Evolutionary conservation across 2,329 filamentous ascomycete genomes (phyloP), one percentile per base, ranked within the genome.

Genomic region (Ophiostoma triangulosporum): DNA sequence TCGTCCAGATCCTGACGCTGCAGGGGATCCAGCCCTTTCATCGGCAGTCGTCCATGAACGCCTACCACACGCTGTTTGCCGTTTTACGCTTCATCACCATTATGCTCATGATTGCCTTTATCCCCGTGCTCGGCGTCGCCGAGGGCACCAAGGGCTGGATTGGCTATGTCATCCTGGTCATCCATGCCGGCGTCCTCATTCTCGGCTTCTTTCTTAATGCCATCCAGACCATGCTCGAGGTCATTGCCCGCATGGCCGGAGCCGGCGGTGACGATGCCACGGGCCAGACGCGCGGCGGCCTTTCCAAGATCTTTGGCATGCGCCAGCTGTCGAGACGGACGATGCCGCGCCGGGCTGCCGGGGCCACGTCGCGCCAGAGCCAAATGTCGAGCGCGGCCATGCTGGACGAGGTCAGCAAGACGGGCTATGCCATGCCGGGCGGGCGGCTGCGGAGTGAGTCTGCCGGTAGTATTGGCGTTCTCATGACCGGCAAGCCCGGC

Each of bases 131-230:
- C 3, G 83, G 81, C 22, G 83, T 96, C 5, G 78, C 78, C 0
- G 84, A 94, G 62, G 80, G 84, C 0, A 73, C 86, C 1, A 94
- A 90, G 65, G 89, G 90, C 4, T 98, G 93, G 93, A 86, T 97
- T 60, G 93, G 90, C 35, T 98, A 98, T 65, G 81, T 84, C 26
- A 94, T 97, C 54, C 73, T 98, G 48, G 68, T 94, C 27, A 78
- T 96, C 33, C 93, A 98, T 64, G 90, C 80, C 3, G 77, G 84
- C 57, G 88, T 95, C 0, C 70, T 98, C 22, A 75, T 95, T 3
- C 87, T 97, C 61, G 91, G 88, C 1, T 98, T 97, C 70, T 87
- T 96, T 65, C 73, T 98, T 52, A 95, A 95, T 64, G 86, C 93
- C 1, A 66, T 95, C 6, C 89, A 95, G 65, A 96, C 91, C 0